Evolutionary conservation across 345 rosid genomes (phyloP).

Genomic region (Bretschneidera sinensis): DNA sequence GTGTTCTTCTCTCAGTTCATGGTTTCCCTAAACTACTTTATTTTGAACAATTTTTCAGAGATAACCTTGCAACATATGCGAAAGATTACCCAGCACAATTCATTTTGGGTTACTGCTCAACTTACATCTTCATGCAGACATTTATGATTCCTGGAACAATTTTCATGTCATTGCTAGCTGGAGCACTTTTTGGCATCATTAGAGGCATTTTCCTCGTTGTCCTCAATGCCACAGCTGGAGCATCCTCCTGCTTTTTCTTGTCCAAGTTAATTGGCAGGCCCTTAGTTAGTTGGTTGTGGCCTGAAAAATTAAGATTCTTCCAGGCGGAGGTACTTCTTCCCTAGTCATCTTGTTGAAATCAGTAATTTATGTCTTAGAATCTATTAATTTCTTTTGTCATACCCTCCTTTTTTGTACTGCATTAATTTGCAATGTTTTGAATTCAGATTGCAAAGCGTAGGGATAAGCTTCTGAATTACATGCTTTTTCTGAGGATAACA

Average conservation of each 20-base stretch:
- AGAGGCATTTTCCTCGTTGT: conserved; percentile 87
- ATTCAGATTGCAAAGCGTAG: conserved; percentile 79
- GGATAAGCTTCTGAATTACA: conserved; percentile 90
- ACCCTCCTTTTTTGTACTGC: conserved; percentile 2
- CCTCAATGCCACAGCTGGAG: conserved; percentile 92
- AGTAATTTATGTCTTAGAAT: not conserved
- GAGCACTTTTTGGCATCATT: conserved; percentile 90
- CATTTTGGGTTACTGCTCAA: conserved; percentile 89
- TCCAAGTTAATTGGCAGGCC: conserved; percentile 96
- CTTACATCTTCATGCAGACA: conserved; percentile 98
- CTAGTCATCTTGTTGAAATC: not conserved
- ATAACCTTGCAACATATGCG: conserved; percentile 70
- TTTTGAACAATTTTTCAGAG: conserved; percentile 43
- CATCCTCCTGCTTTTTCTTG: conserved; percentile 85
- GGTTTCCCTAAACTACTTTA: conserved; percentile 8
- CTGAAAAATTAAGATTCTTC: conserved; percentile 88
- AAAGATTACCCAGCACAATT: conserved; percentile 74
- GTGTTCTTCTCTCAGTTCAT: conserved; percentile 3
- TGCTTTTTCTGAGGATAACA: conserved; percentile 94
- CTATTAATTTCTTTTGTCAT: not conserved
- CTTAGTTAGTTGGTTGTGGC: conserved; percentile 89
- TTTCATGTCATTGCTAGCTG: conserved; percentile 97
- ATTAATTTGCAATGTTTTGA: conserved; percentile 4
- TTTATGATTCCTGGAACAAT: conserved; percentile 99
- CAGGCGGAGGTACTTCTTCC: conserved; percentile 71